These are phyloP conservation scores for Penicillium polonicum DNA, from an alignment of 2,329 filamentous ascomycete genomes.

Conservation along the genomic window DNA sequence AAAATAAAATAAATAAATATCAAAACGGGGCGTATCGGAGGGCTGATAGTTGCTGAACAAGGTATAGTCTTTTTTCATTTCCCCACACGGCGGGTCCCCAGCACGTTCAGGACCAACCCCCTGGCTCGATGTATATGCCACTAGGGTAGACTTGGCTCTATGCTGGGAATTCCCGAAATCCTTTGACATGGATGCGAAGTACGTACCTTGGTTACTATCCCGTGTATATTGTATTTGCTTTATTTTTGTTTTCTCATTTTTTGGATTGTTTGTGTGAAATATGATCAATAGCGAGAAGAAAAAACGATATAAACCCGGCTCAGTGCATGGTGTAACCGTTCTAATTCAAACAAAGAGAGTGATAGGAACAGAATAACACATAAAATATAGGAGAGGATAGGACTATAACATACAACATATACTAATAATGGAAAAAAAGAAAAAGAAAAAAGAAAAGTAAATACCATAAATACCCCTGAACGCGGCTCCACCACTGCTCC, in stretches of 20 bases:
- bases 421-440: background rate
- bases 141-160: conserved; percentile 8
- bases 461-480: conserved; percentile 14
- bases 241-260: background rate
- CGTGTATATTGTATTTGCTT: background rate
- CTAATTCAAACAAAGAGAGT: background rate
- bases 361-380: background rate
- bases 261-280: background rate
- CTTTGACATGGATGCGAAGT: no score
- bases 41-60: background rate
- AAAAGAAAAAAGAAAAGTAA: background rate
- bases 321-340: background rate
- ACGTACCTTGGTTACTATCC: background rate
- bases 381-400: background rate
- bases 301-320: background rate
- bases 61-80: background rate
- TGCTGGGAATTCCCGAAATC: conserved; percentile 5
- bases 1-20: no score
- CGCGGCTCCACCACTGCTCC: conserved; percentile 5
- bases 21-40: conserved; percentile 7
- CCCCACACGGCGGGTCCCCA: conserved; percentile 11
- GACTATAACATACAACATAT: background rate
- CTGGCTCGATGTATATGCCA: conserved; percentile 5
- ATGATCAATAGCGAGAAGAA: background rate
- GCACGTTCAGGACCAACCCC: conserved; percentile 19